A percentile compares a stretch with the other conserved stretches of the same genome.
Evolutionary conservation across 2,329 filamentous ascomycete genomes (phyloP).

Genomic region (Ceratocystis harringtonii): DNA sequence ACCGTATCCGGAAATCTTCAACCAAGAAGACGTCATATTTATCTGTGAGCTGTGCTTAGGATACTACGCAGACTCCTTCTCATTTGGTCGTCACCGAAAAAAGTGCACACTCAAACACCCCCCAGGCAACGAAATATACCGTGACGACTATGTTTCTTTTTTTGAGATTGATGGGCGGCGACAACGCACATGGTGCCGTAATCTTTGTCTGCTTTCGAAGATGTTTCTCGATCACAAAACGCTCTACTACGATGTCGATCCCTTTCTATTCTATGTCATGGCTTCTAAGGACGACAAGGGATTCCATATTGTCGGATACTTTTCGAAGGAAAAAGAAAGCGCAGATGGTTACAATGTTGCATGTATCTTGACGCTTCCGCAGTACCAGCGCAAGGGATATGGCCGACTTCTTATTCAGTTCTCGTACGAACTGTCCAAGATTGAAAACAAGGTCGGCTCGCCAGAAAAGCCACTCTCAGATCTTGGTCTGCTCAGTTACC

Average conservation of each 20-base stretch:
- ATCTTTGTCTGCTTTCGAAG: slow-evolving; percentile 84
- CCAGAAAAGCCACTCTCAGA: slow-evolving; percentile 95
- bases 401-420: slow-evolving; percentile 90
- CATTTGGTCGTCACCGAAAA: slow-evolving; percentile 68
- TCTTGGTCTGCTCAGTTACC: slow-evolving; percentile 80
- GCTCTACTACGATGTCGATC: slow-evolving; percentile 98
- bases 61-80: slow-evolving; percentile 72
- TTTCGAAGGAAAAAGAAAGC: slow-evolving; percentile 95
- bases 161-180: slow-evolving; percentile 94
- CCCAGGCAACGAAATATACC: slow-evolving; percentile 95
- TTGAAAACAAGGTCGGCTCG: slow-evolving; percentile 86
- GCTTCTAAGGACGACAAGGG: slow-evolving; percentile 75
- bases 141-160: slow-evolving; percentile 84
- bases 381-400: slow-evolving; percentile 91
- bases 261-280: slow-evolving; percentile 98
- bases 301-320: slow-evolving; percentile 96
- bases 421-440: slow-evolving; percentile 90
- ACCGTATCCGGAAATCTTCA: slow-evolving; percentile 81
- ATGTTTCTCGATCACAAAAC: slow-evolving; percentile 98
- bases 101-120: slow-evolving; percentile 90
- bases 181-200: slow-evolving; percentile 92
- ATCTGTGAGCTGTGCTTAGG: slow-evolving; percentile 95
- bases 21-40: slow-evolving; percentile 77
- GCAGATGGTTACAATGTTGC: slow-evolving; percentile 96
- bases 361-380: slow-evolving; percentile 90